A percentile compares a stretch with the other conserved stretches of the same genome.
These are phyloP conservation scores for Macrophomina pseudophaseolina DNA, from an alignment of 2,329 filamentous ascomycete genomes.

Conservation along the genomic window DNA sequence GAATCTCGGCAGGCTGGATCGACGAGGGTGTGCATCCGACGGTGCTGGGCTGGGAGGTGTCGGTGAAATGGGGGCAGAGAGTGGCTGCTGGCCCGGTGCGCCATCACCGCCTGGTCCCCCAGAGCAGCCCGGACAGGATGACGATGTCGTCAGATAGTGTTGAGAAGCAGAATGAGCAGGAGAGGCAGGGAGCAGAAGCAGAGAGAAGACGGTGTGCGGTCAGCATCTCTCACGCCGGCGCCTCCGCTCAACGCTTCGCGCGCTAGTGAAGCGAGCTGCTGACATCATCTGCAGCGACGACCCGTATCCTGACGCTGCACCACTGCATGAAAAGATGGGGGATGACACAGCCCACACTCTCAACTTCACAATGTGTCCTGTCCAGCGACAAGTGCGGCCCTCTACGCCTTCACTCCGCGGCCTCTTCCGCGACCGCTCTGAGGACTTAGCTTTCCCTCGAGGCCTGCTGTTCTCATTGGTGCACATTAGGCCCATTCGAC, in stretches of 20 bases:
- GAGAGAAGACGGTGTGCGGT: constrained; percentile 10
- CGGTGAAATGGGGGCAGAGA: not conserved
- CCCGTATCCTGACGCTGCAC: not conserved
- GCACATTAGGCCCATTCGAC: too few species aligned
- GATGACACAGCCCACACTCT: too few species aligned
- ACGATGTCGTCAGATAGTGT: not conserved
- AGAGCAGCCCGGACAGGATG: too few species aligned
- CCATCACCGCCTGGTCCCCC: too few species aligned
- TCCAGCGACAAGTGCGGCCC: too few species aligned
- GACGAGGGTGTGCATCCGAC: constrained; percentile 10
- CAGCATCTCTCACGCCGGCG: not conserved
- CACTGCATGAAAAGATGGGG: not conserved
- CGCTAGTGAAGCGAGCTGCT: constrained; percentile 13
- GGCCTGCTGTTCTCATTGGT: too few species aligned
- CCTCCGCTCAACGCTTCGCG: not conserved
- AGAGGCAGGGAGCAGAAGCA: not conserved
- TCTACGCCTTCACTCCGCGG: too few species aligned
- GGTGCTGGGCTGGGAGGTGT: not conserved
- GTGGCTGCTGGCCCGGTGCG: too few species aligned
- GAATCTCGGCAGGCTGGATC: not conserved
- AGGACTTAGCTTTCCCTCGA: too few species aligned
- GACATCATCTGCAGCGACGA: not conserved
- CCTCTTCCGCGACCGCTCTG: too few species aligned
- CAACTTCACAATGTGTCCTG: too few species aligned
- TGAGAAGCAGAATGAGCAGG: not conserved